Evolutionary conservation across 2,329 filamentous ascomycete genomes (phyloP).

Genomic region (Botrytis paeoniae): DNA sequence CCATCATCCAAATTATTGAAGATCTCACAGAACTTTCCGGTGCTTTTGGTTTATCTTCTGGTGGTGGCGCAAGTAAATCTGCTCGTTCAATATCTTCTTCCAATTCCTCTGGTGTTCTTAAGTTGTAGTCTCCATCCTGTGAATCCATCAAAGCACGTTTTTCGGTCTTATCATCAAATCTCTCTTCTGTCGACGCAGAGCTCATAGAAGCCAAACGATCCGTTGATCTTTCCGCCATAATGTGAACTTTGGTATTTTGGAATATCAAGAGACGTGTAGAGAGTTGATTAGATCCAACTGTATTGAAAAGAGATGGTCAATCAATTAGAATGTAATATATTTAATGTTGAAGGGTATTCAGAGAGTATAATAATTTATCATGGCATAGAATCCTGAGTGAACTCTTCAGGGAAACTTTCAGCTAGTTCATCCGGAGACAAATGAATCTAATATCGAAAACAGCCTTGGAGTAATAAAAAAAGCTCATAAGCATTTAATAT

Average conservation of each 20-base stretch:
- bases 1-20: constrained; percentile 53
- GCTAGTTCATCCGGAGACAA: not conserved
- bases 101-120: constrained; percentile 38
- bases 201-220: constrained; percentile 32
- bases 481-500: not conserved
- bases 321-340: not conserved
- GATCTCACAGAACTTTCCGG: constrained; percentile 40
- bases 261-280: not conserved
- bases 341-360: not conserved
- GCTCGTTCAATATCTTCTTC: constrained; percentile 43
- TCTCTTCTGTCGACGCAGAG: constrained; percentile 33
- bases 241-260: not conserved
- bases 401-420: not conserved
- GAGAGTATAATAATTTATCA: not conserved
- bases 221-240: constrained; percentile 31
- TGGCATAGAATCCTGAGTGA: not conserved
- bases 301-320: not conserved
- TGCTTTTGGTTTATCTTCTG: constrained; percentile 35
- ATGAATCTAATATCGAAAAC: constrained; percentile 1
- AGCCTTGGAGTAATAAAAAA: not conserved
- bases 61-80: constrained; percentile 41
- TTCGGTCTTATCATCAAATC: constrained; percentile 33
- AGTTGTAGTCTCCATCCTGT: constrained; percentile 29
- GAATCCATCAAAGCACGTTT: constrained; percentile 25
- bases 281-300: not conserved